Evolutionary conservation across 345 rosid genomes (phyloP).

Genomic region (Gossypium longicalyx): DNA sequence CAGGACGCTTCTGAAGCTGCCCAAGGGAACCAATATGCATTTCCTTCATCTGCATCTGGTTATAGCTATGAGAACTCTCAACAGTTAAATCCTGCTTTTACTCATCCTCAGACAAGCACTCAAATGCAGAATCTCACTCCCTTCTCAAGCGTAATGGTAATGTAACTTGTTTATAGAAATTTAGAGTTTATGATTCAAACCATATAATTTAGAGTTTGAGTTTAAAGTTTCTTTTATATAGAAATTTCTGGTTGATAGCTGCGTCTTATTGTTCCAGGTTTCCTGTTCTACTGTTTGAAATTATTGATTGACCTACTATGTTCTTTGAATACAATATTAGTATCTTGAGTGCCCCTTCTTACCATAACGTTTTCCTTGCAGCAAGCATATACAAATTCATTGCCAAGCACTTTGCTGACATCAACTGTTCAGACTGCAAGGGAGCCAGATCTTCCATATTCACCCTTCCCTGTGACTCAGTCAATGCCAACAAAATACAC

Average conservation of each 20-base stretch:
- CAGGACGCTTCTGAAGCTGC: slow-evolving; percentile 56
- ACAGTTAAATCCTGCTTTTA: slow-evolving; percentile 55
- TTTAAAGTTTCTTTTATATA: background rate
- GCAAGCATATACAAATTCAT: slow-evolving; percentile 67
- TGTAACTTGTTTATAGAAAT: no score
- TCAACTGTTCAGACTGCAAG: slow-evolving; percentile 66
- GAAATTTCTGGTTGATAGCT: background rate
- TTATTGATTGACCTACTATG: background rate
- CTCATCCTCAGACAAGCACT: slow-evolving; percentile 50
- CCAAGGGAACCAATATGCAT: slow-evolving; percentile 66
- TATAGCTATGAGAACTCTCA: slow-evolving; percentile 62
- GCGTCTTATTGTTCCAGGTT: background rate
- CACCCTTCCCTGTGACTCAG: slow-evolving; percentile 69
- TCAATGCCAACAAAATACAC: slow-evolving; percentile 60
- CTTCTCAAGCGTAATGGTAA: slow-evolving; percentile 83
- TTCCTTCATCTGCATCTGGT: slow-evolving; percentile 59
- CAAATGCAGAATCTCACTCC: slow-evolving; percentile 65
- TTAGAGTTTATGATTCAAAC: slow-evolving; percentile 6
- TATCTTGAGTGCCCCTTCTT: background rate
- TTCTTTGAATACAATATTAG: background rate
- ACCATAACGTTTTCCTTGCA: slow-evolving; percentile 22
- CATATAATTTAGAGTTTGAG: background rate
- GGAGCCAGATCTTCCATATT: slow-evolving; percentile 79
- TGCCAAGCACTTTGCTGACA: slow-evolving; percentile 66
- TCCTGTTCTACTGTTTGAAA: background rate